A percentile compares a stretch with the other conserved stretches of the same genome.
These are phyloP conservation scores for Ophiostoma tasmaniense DNA, from an alignment of 2,329 filamentous ascomycete species.

Conservation along the genomic window DNA sequence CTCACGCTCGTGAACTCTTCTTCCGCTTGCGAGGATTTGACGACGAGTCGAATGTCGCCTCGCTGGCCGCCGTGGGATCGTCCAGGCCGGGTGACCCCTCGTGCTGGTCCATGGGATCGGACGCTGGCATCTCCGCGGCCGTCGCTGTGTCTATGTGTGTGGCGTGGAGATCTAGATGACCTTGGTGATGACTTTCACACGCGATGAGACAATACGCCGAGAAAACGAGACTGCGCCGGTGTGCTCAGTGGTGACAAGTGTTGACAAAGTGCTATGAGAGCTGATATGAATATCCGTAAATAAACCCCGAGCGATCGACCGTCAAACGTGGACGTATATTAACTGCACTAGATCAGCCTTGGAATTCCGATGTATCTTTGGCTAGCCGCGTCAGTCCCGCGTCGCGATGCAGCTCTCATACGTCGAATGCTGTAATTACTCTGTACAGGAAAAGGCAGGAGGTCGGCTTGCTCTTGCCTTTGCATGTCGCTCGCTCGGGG, in stretches of 20 bases:
- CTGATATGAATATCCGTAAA: neutral
- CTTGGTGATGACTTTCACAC: neutral
- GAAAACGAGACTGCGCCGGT: neutral
- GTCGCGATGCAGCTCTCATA: constrained; percentile 3
- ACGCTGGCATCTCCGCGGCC: neutral
- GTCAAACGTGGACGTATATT: neutral
- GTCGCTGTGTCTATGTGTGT: neutral
- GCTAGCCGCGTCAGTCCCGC: neutral
- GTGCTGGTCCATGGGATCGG: constrained; percentile 17
- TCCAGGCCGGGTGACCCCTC: constrained; percentile 12
- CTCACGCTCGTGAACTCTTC: constrained; percentile 31
- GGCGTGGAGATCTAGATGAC: neutral
- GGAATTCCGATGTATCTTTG: neutral
- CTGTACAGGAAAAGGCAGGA: neutral
- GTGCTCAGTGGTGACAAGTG: neutral
- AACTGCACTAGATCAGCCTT: neutral
- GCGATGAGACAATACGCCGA: neutral
- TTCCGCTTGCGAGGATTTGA: constrained; percentile 30
- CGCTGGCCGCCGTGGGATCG: constrained; percentile 18
- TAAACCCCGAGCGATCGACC: neutral
- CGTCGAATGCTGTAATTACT: neutral
- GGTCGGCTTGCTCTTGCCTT: constrained; percentile 5
- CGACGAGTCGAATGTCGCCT: constrained; percentile 21
- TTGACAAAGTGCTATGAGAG: neutral
- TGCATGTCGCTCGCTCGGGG: neutral